Conservation (phyloP, 306 rosid species). For the Chamaecrista fasciculata region DNA sequence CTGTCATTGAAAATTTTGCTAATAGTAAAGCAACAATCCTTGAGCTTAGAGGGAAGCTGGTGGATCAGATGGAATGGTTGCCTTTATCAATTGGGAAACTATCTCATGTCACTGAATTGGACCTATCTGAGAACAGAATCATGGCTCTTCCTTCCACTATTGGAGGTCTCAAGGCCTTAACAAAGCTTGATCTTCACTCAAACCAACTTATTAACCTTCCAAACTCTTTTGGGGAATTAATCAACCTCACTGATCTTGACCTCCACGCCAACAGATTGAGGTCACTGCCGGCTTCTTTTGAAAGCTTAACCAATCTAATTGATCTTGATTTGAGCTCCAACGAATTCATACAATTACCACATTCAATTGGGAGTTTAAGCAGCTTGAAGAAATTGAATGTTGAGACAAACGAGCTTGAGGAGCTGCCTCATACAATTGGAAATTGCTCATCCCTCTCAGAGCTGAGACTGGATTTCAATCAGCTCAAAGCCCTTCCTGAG, state of each 20-base stretch:
- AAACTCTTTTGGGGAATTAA: constrained; percentile 70
- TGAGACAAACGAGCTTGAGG: constrained; percentile 79
- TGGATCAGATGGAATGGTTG: constrained; percentile 83
- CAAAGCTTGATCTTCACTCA: constrained; percentile 78
- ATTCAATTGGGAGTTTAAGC: constrained; percentile 57
- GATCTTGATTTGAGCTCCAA: constrained; percentile 82
- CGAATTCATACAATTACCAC: constrained; percentile 58
- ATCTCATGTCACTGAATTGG: constrained; percentile 55
- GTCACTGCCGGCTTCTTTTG: constrained; percentile 72
- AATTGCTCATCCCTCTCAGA: constrained; percentile 59
- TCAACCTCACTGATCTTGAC: constrained; percentile 69
- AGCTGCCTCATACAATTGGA: constrained; percentile 77
- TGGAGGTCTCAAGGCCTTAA: constrained; percentile 61
- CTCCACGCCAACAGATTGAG: constrained; percentile 71
- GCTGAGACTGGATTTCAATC: constrained; percentile 74
- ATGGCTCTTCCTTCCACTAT: constrained; percentile 85
- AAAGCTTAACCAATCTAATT: constrained; percentile 59
- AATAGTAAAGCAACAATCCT: constrained; percentile 54
- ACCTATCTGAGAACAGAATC: constrained; percentile 79
- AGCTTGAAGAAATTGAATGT: constrained; percentile 58
- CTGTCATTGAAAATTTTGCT: constrained; percentile 68
- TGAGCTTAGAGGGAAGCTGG: constrained; percentile 75
- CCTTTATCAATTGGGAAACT: constrained; percentile 86
- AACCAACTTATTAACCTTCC: constrained; percentile 91
- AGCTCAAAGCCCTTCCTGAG: constrained; percentile 82